Base-by-base conservation (phyloP, 2,329 filamentous ascomycete species). In the Aurifilum marmelostoma region DNA sequence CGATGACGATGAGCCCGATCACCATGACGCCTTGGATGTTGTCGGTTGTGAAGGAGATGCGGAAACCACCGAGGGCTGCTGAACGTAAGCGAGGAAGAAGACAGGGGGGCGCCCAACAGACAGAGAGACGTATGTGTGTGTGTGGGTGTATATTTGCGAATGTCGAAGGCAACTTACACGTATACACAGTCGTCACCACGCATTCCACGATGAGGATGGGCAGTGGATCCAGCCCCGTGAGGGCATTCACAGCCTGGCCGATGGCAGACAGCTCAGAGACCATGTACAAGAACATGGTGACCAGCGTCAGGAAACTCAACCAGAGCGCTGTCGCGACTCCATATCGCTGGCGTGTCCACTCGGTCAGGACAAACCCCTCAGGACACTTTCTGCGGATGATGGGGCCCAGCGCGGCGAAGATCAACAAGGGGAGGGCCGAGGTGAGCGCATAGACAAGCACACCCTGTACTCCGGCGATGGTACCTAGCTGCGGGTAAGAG, bases 231-330 rank as follows among this genome's bases (percentile, higher is more conserved):
- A 96, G 83, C 1, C 91, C 92, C 0, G 92, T 94, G 73, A 96
- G 80, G 11, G 90, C 85, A 69, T 81, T 90, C 74, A 95, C 85
- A 52, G 95, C 92, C 78, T 95, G 92, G 65, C 93, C 91, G 37
- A 96, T 83, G 16, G 92, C 91, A 11, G 92, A 94, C 58, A 96
- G 84, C 81, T 96, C 92, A 27, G 92, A 88, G 34, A 95, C 89
- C 92, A 96, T 95, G 83, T 95, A 96, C 65, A 96, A 79, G 78
- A 95, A 96, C 74, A 96, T 85, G 1, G 92, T 95, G 63, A 94
- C 89, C 63, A 95, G 83, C 59, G 92, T 94, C 82, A 94, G 84
- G 74, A 91, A 85, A 77, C 91, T 93, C 71, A 96, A 83, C 76
- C 92, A 95, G 50, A 94, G 80, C 66, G 90, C 90, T 8, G 91